Evolutionary conservation across 306 rosid species (phyloP).

Genomic region (Sechiopsis laciniata): DNA sequence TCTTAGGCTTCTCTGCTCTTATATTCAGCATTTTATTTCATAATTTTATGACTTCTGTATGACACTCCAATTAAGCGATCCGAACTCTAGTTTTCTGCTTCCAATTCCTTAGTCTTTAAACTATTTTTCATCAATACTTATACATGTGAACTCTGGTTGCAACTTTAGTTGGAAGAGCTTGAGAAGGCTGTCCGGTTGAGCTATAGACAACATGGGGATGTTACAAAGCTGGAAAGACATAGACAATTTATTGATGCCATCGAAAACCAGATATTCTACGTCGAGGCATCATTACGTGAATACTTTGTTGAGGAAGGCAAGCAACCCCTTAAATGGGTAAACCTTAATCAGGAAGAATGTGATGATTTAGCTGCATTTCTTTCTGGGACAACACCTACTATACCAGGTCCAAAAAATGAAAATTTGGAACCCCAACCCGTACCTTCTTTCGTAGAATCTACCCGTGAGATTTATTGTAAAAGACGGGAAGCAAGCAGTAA

Average conservation of each 20-base stretch:
- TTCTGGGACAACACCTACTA: conserved; percentile 49
- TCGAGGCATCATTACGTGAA: conserved; percentile 59
- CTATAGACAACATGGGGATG: conserved; percentile 55
- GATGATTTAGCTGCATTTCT: conserved; percentile 92
- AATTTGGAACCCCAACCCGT: conserved; percentile 31
- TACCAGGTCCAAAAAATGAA: conserved; percentile 36
- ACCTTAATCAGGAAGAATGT: conserved; percentile 71
- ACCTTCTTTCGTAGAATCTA: conserved; percentile 29
- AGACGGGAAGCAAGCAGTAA: conserved; percentile 34
- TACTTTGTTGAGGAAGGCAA: conserved; percentile 61
- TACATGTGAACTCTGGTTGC: conserved; percentile 27
- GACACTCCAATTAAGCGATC: neutral
- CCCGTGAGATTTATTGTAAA: conserved; percentile 31
- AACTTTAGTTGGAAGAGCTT: conserved; percentile 77
- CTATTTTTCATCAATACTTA: conserved; percentile 15
- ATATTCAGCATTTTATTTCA: neutral
- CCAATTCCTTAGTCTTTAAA: conserved; percentile 16
- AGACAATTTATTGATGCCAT: conserved; percentile 77
- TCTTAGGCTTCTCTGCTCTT: neutral
- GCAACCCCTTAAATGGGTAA: conserved; percentile 78
- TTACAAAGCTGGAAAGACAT: conserved; percentile 55
- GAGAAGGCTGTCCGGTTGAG: conserved; percentile 80
- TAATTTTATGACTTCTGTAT: neutral
- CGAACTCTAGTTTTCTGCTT: neutral
- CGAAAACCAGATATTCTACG: conserved; percentile 67